Percentiles rank a stretch among this genome's conserved stretches.
phyloP scores from a whole-genome alignment of 495 filamentous ascomycete genomes.

The Sabuloglossum arenarium region DNA sequence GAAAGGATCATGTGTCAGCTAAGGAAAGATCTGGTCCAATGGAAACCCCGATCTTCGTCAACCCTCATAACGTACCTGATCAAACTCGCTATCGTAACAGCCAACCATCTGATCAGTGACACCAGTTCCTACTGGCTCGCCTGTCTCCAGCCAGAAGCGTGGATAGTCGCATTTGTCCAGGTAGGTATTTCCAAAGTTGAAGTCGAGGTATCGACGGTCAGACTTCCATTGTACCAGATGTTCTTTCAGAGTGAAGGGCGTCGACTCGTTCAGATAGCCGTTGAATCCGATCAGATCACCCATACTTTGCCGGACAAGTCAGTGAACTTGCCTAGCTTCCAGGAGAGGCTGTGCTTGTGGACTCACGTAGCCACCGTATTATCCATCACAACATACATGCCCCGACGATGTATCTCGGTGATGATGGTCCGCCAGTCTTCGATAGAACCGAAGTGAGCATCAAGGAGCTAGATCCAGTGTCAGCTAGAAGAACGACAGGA shows the following conservation, averaged over 20 bases:
- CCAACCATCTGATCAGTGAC: constrained; percentile 16
- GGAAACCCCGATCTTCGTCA: neutral
- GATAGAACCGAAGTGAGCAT: constrained; percentile 26
- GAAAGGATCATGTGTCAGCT: neutral
- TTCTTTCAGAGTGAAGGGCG: constrained; percentile 22
- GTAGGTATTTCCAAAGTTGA: constrained; percentile 15
- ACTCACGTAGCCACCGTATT: constrained; percentile 20
- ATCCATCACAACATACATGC: constrained; percentile 23
- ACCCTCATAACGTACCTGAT: constrained; percentile 10
- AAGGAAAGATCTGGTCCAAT: neutral
- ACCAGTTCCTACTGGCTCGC: constrained; percentile 9
- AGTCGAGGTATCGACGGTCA: constrained; percentile 22
- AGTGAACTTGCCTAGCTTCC: neutral
- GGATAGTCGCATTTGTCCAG: constrained; percentile 18
- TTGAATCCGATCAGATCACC: constrained; percentile 27
- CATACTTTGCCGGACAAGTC: constrained; percentile 13
- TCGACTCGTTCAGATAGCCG: constrained; percentile 22
- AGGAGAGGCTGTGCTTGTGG: neutral
- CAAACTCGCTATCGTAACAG: constrained; percentile 21
- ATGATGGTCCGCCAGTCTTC: constrained; percentile 18
- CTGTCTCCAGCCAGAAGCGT: constrained; percentile 17
- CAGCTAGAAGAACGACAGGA: neutral
- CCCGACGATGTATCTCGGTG: constrained; percentile 17
- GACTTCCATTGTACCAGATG: constrained; percentile 24
- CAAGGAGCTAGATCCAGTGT: constrained; percentile 45